Percentiles rank a stretch among this genome's conserved stretches.
phyloP scores from a whole-genome alignment of 805 yeast genomes.

The Candida sphagnicola region DNA sequence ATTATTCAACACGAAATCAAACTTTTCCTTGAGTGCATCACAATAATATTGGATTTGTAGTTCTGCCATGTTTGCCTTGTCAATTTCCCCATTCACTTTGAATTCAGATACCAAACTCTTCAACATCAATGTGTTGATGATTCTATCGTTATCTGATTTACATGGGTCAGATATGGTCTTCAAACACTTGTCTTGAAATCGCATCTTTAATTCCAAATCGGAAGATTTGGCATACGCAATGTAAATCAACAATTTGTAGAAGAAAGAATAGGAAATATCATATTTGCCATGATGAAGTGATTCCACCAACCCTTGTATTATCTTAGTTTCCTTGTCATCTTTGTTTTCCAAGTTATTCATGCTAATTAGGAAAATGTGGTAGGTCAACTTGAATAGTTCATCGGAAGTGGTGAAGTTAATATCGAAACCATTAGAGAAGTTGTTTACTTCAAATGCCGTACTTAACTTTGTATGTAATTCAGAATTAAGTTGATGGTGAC shows the following conservation, averaged over 20 bases:
- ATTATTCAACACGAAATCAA: slow-evolving; percentile 6
- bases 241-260: slow-evolving; percentile 14
- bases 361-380: slow-evolving; percentile 6
- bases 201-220: slow-evolving; percentile 12
- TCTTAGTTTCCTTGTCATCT: slow-evolving; percentile 58
- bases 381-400: slow-evolving; percentile 12
- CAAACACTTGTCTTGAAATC: slow-evolving; percentile 13
- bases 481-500: slow-evolving; percentile 10
- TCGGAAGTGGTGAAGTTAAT: slow-evolving; percentile 14
- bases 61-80: slow-evolving; percentile 16
- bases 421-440: slow-evolving; percentile 15
- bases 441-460: slow-evolving; percentile 10
- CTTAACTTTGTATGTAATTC: slow-evolving; percentile 13
- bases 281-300: neutral
- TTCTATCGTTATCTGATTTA: slow-evolving; percentile 15
- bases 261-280: slow-evolving; percentile 10
- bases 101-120: slow-evolving; percentile 11
- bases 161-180: slow-evolving; percentile 10
- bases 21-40: slow-evolving; percentile 8
- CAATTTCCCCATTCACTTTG: slow-evolving; percentile 15
- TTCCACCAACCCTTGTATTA: slow-evolving; percentile 16
- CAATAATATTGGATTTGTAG: slow-evolving; percentile 13
- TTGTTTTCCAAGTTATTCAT: slow-evolving; percentile 20
- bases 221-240: slow-evolving; percentile 12
- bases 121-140: slow-evolving; percentile 17